phyloP scores from a whole-genome alignment of 2,329 filamentous ascomycete genomes.

The Monilinia polystroma region DNA sequence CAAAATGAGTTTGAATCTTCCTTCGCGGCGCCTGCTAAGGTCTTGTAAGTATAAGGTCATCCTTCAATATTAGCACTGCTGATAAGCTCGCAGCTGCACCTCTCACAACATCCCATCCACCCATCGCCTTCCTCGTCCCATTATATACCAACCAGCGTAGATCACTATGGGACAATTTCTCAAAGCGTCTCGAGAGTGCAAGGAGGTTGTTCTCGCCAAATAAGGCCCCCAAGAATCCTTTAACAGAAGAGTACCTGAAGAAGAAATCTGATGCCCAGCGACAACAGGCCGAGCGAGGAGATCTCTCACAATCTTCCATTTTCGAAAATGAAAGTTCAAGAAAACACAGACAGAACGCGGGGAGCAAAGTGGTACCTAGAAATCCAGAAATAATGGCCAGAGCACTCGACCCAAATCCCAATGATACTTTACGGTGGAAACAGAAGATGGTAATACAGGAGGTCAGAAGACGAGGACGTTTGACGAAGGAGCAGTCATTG shows the following conservation, averaged over 20 bases:
- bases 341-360: conserved; percentile 33
- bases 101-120: conserved; percentile 43
- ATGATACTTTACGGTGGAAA: conserved; percentile 71
- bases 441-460: conserved; percentile 79
- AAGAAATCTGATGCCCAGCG: conserved; percentile 35
- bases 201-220: conserved; percentile 5
- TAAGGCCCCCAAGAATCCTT: conserved; percentile 46
- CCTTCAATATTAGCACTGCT: conserved; percentile 26
- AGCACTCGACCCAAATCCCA: conserved; percentile 73
- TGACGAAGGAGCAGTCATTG: conserved; percentile 66
- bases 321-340: conserved; percentile 47
- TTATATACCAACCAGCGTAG: conserved; percentile 35
- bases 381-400: conserved; percentile 57
- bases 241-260: conserved; percentile 60
- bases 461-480: conserved; percentile 64
- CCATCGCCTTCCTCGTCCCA: conserved; percentile 40
- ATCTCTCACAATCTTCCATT: conserved; percentile 51
- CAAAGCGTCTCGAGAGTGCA: conserved; percentile 6
- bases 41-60: conserved; percentile 51
- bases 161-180: conserved; percentile 25
- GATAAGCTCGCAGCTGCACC: conserved; percentile 33
- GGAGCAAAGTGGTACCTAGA: conserved; percentile 36
- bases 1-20: conserved; percentile 64
- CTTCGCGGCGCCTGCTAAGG: conserved; percentile 59
- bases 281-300: conserved; percentile 44